Evolutionary conservation across 768 basidiomycete genomes (phyloP).

Genomic region (Mycena capillaripes): DNA sequence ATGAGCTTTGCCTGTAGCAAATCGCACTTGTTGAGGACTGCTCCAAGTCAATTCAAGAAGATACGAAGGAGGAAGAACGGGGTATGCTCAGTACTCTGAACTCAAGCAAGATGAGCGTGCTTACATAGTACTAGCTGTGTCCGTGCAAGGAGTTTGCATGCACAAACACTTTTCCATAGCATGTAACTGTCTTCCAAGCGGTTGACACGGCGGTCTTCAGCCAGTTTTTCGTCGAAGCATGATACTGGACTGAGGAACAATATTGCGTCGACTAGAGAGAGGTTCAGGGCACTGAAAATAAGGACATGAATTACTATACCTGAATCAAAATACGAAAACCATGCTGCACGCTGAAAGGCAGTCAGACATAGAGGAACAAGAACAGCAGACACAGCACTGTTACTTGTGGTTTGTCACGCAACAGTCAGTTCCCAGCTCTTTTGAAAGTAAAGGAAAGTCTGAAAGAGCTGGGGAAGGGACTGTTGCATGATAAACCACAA

Average conservation of each 20-base stretch:
- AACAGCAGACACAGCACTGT: too few species aligned
- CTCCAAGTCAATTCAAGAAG: not conserved
- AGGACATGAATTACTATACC: conserved; percentile 41
- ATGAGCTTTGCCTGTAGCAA: conserved; percentile 80
- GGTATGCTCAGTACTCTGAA: not conserved
- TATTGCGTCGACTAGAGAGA: not conserved
- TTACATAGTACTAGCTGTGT: conserved; percentile 69
- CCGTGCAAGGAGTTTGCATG: conserved; percentile 72
- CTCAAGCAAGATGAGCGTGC: conserved; percentile 32
- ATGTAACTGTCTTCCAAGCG: conserved; percentile 83
- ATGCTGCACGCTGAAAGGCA: conserved; percentile 70
- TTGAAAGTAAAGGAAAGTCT: too few species aligned
- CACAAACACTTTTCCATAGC: conserved; percentile 82
- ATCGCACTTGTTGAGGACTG: conserved; percentile 79
- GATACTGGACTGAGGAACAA: conserved; percentile 62
- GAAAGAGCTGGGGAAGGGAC: too few species aligned
- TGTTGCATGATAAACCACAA: too few species aligned
- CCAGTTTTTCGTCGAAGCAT: conserved; percentile 85
- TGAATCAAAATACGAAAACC: conserved; percentile 66
- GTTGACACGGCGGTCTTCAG: conserved; percentile 79
- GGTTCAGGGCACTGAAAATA: conserved; percentile 71
- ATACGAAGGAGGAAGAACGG: not conserved
- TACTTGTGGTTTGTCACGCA: too few species aligned
- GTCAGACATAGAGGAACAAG: conserved; percentile 18
- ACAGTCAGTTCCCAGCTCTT: too few species aligned